Evolutionary conservation across 176 grass and related monocot species (phyloP), one percentile per base, ranked within the genome.

Genomic region (Carex kokanica): DNA sequence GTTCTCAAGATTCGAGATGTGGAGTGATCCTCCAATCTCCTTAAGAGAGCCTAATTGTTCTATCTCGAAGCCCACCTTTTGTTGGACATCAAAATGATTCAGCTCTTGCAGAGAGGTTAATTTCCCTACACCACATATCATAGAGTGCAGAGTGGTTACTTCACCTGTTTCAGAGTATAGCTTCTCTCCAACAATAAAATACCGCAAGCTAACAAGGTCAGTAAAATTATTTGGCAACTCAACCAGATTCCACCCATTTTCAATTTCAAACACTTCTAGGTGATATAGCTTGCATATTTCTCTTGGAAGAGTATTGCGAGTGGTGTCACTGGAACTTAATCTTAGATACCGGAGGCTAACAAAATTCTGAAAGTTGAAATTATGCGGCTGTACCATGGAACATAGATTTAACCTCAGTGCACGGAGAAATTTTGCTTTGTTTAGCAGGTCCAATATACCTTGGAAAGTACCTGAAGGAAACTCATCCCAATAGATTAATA

Each of bases 201-300:
- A 78, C 0, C 55, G 29, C 20, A 89, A 18, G 25, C 27, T 81
- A 38, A 81, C 25, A 16, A 91, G 72, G 31, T 61, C 63, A 49
- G 56, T 21, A 1, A 86, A 56, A 14, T 8, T 59, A 25, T 2
- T 29, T 10, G 17, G 20, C 15, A 70, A 20, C 15, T 54, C 38
- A 41, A 25, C 25, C 25, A 25, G 1, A 25, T 25, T 25, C 25
- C 25, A 41, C 4, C 4, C 38, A 41, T 0, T 0, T 6, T 1
- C 38, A 0, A 70, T 8, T 79, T 90, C 1, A n/a, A 88, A 9
- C 23, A 87, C 88, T 84, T 90, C 59, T 69, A 93, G 54, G 45
- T 93, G 83, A 29, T 82, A 88, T 1, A 40, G 83, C 1, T 23
- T 82, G 17, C 52, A 75, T 8, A 86, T 3, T 49, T 10, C 0